Evolutionary conservation across 73 alveolate genomes (phyloP).

Genomic region (Paramecium primaurelia): DNA sequence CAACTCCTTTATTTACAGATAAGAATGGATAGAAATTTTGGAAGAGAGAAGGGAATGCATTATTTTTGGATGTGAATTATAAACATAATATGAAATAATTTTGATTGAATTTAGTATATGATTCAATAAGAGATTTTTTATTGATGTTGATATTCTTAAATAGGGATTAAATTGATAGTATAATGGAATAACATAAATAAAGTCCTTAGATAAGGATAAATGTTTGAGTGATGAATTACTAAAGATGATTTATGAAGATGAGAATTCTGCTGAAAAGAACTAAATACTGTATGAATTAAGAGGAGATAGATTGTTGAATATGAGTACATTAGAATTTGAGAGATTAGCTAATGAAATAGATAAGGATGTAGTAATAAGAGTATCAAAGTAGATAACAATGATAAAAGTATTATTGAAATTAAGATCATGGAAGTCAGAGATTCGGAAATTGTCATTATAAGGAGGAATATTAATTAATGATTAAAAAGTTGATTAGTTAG

Average conservation of each 20-base stretch:
- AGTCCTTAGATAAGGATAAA: background rate
- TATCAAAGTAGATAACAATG: background rate
- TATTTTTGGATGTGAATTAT: background rate
- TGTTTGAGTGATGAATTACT: background rate
- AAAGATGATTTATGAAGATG: background rate
- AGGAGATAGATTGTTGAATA: background rate
- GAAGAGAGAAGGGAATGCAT: conserved; percentile 13
- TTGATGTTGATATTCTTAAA: background rate
- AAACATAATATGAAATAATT: background rate
- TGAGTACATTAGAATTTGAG: background rate
- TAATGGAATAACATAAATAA: background rate
- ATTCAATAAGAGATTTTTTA: background rate
- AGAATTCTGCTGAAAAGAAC: background rate
- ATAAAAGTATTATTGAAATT: background rate
- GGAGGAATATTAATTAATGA: background rate
- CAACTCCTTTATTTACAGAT: background rate
- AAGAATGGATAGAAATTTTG: background rate
- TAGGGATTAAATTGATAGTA: background rate
- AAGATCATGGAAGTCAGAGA: background rate
- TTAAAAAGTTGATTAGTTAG: background rate
- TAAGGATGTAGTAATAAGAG: background rate
- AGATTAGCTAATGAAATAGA: background rate
- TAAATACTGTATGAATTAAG: background rate
- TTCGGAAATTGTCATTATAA: background rate
- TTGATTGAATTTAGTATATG: background rate